These are phyloP conservation scores for Beverwykella pulmonaria DNA, from an alignment of 495 filamentous ascomycete genomes.

Conservation along the genomic window DNA sequence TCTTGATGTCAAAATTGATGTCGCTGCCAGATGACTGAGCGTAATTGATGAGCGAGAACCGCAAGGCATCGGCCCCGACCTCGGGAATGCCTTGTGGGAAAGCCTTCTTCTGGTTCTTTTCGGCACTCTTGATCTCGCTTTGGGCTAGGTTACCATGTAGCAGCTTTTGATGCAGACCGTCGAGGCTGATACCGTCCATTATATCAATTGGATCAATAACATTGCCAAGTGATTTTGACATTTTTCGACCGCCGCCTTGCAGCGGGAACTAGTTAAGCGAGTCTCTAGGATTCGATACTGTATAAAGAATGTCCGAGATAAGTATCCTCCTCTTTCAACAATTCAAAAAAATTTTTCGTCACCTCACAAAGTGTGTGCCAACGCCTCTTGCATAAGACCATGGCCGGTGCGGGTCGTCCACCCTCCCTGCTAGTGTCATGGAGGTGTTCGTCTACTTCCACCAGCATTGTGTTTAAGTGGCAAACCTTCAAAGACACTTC, in stretches of 20 bases:
- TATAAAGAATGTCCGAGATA: slow-evolving; percentile 7
- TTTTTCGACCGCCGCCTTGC: slow-evolving; percentile 63
- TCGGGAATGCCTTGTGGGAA: slow-evolving; percentile 86
- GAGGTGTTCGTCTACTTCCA: too few relatives aligned
- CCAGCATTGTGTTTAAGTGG: too few relatives aligned
- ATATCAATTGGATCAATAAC: slow-evolving; percentile 82
- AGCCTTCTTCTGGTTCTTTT: slow-evolving; percentile 75
- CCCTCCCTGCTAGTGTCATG: too few relatives aligned
- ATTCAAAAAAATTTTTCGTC: too few relatives aligned
- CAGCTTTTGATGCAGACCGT: slow-evolving; percentile 70
- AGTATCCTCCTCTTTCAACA: not conserved
- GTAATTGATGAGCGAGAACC: slow-evolving; percentile 79
- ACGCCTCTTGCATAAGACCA: too few relatives aligned
- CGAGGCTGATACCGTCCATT: slow-evolving; percentile 70
- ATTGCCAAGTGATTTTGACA: slow-evolving; percentile 83
- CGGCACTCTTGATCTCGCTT: slow-evolving; percentile 71
- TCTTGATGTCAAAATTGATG: slow-evolving; percentile 81
- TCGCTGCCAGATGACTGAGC: slow-evolving; percentile 85
- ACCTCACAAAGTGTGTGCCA: too few relatives aligned
- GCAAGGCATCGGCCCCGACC: slow-evolving; percentile 82
- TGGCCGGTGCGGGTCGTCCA: too few relatives aligned
- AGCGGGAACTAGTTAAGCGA: slow-evolving; percentile 10
- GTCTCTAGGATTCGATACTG: not conserved
- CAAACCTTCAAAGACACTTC: too few relatives aligned
- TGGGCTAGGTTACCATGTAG: slow-evolving; percentile 70